Evolutionary conservation across 2,329 filamentous ascomycete genomes (phyloP), one percentile per base, ranked within the genome.

Genomic region (Aspergillus texensis): DNA sequence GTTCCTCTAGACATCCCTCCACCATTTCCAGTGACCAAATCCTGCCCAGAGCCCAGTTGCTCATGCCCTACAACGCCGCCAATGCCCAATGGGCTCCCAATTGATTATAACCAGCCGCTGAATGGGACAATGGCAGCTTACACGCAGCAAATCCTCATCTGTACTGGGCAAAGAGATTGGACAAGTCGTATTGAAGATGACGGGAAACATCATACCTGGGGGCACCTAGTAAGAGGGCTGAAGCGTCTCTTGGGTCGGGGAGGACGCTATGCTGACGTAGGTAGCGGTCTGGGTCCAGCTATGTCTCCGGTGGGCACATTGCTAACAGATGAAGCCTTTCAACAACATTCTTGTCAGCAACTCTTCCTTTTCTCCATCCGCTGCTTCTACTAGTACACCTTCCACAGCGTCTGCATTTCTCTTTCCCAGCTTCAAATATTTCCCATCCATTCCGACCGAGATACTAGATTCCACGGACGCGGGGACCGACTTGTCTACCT

Each of bases 181-280:
- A 82, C 84, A 32, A 94, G 91, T 72, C 86, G 87, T 62, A 96
- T 97, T 66, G 93, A 96, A 75, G 89, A 96, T 53, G 93, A 96
- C 64, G 87, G 89, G 19, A 75, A 78, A 39, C 75, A 79, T 3
- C 75, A 81, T 30, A 78, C 77, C 16, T 83, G 79, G 79, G 80
- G 80, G 9, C 68, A 70, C 32, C 70, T 85, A 78, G 71, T 86
- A 82, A 88, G 89, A 43, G 89, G 91, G 61, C 76, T 97, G 63
- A 94, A 92, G 84, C 60, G 62, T 69, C 74, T 92, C 41, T 79
- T 92, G 66, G 89, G 89, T 3, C 82, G 88, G 9, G 87, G 88
- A 3, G 90, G 90, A 4, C 79, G 80, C 59, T 91, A 86, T 75
- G 85, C 84, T 62, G 88, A 93, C 83, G 90, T 78, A 70, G 62